Evolutionary conservation across 257 asterid genomes (phyloP).

Genomic region (Gentiana macrophylla): DNA sequence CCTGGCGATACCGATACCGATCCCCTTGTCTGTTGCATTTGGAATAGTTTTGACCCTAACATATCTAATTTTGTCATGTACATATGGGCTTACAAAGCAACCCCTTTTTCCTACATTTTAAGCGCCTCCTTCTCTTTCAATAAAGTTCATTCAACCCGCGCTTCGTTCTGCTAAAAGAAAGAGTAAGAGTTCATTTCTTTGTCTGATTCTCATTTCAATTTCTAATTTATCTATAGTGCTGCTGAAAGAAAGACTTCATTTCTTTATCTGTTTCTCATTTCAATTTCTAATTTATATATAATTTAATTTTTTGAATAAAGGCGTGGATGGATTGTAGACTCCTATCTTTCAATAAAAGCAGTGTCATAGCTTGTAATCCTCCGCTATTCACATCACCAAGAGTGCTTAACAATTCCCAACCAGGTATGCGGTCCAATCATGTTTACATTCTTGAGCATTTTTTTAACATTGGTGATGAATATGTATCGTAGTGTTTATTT

Average conservation of each 20-base stretch:
- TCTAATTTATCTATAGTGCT: neutral
- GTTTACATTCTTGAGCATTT: neutral
- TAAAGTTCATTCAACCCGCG: too few relatives aligned
- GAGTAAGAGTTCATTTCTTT: too few relatives aligned
- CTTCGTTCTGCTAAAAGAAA: too few relatives aligned
- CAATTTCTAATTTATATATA: neutral
- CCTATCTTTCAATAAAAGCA: constrained; percentile 37
- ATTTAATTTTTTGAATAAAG: neutral
- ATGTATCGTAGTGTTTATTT: neutral
- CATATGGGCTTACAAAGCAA: too few relatives aligned
- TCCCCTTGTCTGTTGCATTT: too few relatives aligned
- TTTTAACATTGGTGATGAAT: neutral
- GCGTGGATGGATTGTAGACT: constrained; percentile 55
- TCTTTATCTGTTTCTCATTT: neutral
- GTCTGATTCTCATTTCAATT: neutral
- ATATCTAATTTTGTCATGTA: too few relatives aligned
- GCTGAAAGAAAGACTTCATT: too few relatives aligned
- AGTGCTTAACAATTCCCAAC: constrained; percentile 13
- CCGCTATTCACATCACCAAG: constrained; percentile 16
- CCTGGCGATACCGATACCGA: too few relatives aligned
- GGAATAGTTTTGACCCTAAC: too few relatives aligned
- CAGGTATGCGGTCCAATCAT: constrained; percentile 28
- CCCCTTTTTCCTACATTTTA: too few relatives aligned
- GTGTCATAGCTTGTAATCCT: constrained; percentile 22
- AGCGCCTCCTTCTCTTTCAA: too few relatives aligned